Evolutionary conservation across 306 rosid genomes (phyloP).

Genomic region (Lablab purpureus): DNA sequence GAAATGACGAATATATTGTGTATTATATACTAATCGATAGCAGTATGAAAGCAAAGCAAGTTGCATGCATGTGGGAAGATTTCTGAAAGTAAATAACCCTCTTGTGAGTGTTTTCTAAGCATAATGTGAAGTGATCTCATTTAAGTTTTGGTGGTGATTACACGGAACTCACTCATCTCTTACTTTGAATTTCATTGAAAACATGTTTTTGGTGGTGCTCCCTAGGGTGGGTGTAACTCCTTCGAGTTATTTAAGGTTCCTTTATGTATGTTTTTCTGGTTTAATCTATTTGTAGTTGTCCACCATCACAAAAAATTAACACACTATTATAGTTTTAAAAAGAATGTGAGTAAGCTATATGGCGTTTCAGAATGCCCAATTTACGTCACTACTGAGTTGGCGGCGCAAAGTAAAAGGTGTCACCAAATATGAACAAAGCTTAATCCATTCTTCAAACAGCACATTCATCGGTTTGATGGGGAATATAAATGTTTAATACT

Average conservation of each 20-base stretch:
- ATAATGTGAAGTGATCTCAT: background rate
- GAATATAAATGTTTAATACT: background rate
- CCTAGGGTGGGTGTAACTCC: background rate
- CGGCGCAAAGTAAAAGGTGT: background rate
- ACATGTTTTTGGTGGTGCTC: background rate
- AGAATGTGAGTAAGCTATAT: background rate
- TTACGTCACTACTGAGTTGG: background rate
- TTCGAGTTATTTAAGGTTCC: background rate
- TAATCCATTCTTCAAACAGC: background rate
- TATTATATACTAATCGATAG: background rate
- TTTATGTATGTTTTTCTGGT: background rate
- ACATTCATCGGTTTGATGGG: background rate
- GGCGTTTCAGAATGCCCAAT: slow-evolving; percentile 34
- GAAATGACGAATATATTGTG: background rate
- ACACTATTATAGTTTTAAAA: background rate
- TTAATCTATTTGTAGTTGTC: slow-evolving; percentile 17
- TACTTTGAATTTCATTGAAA: slow-evolving; percentile 15
- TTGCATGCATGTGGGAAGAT: background rate
- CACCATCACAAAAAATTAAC: background rate
- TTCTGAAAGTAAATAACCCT: background rate
- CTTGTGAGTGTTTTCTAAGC: background rate
- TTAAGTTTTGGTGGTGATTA: background rate
- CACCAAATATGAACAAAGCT: background rate
- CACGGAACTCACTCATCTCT: slow-evolving; percentile 9
- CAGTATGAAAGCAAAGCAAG: slow-evolving; percentile 11